Evolutionary conservation across 2,329 filamentous ascomycete species (phyloP).

Genomic region (Cladosporium sp.): DNA sequence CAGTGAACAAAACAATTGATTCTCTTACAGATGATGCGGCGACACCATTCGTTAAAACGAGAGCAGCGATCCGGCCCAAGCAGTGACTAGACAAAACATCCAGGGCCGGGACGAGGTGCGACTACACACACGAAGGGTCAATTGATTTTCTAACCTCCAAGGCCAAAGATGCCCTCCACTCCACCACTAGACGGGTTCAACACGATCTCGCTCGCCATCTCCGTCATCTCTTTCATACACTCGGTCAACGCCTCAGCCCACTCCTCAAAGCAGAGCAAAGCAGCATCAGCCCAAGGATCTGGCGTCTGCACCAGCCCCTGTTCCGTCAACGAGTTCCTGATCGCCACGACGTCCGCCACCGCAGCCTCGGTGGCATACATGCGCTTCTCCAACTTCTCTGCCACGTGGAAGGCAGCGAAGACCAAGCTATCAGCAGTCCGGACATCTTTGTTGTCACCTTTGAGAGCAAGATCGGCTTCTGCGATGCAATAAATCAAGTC

Average conservation of each 20-base stretch:
- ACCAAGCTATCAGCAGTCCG: background rate
- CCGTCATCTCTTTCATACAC: background rate
- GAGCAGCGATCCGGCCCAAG: too few species aligned
- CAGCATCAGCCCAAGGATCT: background rate
- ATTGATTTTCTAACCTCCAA: background rate
- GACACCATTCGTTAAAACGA: background rate
- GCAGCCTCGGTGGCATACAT: background rate
- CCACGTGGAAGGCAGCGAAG: background rate
- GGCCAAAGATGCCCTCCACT: background rate
- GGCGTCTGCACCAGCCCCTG: background rate
- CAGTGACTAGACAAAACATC: too few species aligned
- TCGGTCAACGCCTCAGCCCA: background rate
- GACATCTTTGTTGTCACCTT: background rate
- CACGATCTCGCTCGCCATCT: background rate
- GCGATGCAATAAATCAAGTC: background rate
- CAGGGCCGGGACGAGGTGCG: background rate
- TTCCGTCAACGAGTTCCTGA: background rate
- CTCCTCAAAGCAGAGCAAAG: background rate
- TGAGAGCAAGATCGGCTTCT: background rate
- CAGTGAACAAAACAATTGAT: background rate
- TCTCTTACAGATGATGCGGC: too few species aligned
- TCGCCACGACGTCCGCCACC: background rate
- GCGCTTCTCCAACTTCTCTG: background rate
- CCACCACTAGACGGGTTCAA: background rate
- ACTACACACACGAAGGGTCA: background rate